These are phyloP conservation scores for Entelexis paramagnoliae DNA, from an alignment of 1,139 yeast genomes.

Conservation along the genomic window DNA sequence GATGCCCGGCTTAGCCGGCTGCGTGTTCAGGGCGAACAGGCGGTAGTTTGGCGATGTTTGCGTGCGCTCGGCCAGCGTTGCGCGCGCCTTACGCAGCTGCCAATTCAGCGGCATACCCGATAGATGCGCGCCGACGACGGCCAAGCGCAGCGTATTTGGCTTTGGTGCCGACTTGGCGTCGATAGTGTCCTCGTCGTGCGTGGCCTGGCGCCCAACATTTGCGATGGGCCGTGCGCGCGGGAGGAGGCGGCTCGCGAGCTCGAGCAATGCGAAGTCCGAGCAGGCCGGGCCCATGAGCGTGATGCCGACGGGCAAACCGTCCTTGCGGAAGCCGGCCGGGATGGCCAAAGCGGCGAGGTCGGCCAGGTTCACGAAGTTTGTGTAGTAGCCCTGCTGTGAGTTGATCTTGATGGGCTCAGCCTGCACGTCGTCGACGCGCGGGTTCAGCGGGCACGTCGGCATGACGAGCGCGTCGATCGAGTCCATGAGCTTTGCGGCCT, in stretches of 20 bases:
- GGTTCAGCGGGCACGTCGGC: slow-evolving; percentile 91
- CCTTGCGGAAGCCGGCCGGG: slow-evolving; percentile 76
- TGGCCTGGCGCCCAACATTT: slow-evolving; percentile 26
- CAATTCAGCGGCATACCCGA: slow-evolving; percentile 83
- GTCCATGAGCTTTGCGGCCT: slow-evolving; percentile 35
- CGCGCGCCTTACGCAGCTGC: slow-evolving; percentile 82
- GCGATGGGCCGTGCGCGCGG: slow-evolving; percentile 44
- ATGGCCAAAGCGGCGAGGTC: slow-evolving; percentile 86
- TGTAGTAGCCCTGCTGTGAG: slow-evolving; percentile 90
- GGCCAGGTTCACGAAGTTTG: slow-evolving; percentile 89
- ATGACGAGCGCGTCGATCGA: slow-evolving; percentile 59
- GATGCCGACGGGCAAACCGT: slow-evolving; percentile 84
- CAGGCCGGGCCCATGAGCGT: slow-evolving; percentile 73
- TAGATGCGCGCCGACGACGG: slow-evolving; percentile 95
- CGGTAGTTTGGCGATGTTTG: slow-evolving; percentile 63
- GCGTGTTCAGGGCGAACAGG: slow-evolving; percentile 61
- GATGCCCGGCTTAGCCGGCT: slow-evolving; percentile 87
- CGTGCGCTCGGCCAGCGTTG: slow-evolving; percentile 56
- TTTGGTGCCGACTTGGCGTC: slow-evolving; percentile 31
- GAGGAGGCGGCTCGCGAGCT: slow-evolving; percentile 66
- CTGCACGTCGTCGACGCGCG: slow-evolving; percentile 59
- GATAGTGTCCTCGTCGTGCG: slow-evolving; percentile 31
- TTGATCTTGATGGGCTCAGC: slow-evolving; percentile 74
- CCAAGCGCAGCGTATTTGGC: slow-evolving; percentile 47
- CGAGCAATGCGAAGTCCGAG: slow-evolving; percentile 79